Percentiles rank a stretch among this genome's conserved stretches.
These are phyloP conservation scores for Aspergillus intermedius DNA, from an alignment of 2,329 filamentous ascomycete species.

Conservation along the genomic window DNA sequence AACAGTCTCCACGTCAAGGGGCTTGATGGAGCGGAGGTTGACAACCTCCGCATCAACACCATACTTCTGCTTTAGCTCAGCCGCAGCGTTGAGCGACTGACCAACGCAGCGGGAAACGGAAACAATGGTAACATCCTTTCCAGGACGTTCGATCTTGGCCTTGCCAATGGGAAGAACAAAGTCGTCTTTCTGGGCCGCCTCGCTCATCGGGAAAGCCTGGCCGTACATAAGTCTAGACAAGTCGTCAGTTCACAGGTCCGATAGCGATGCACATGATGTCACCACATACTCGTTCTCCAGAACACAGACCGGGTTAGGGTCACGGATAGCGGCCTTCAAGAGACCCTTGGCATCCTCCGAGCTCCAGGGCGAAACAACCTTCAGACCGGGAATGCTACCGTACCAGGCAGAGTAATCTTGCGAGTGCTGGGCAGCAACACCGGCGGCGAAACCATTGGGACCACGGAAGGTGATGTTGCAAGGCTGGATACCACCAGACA, in stretches of 20 bases:
- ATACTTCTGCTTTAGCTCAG: slow-evolving; percentile 91
- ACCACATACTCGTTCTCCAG: slow-evolving; percentile 71
- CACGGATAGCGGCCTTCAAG: slow-evolving; percentile 93
- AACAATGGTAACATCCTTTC: slow-evolving; percentile 94
- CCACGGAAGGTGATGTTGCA: slow-evolving; percentile 99
- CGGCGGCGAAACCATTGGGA: slow-evolving; percentile 93
- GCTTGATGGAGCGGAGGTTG: slow-evolving; percentile 97
- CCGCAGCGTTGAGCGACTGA: slow-evolving; percentile 79
- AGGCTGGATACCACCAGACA: slow-evolving; percentile 98
- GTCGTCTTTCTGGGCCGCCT: slow-evolving; percentile 89
- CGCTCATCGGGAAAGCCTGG: slow-evolving; percentile 92
- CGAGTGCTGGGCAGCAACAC: slow-evolving; percentile 95
- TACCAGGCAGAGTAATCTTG: slow-evolving; percentile 99
- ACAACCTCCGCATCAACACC: slow-evolving; percentile 93
- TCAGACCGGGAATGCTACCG: slow-evolving; percentile 92
- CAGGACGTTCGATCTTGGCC: slow-evolving; percentile 94
- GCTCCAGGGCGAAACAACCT: slow-evolving; percentile 95
- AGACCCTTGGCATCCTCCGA: slow-evolving; percentile 97
- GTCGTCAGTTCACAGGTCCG: slow-evolving; percentile 18
- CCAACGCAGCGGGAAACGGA: slow-evolving; percentile 92
- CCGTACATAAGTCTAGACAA: slow-evolving; percentile 70
- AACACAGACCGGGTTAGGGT: slow-evolving; percentile 93
- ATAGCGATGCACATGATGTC: not conserved
- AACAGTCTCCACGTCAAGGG: slow-evolving; percentile 89
- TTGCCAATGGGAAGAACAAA: slow-evolving; percentile 97